Percentiles rank a stretch among this genome's conserved stretches.
phyloP scores from a whole-genome alignment of 169 alveolate genomes.

The Cryptosporidium xiaoi region DNA sequence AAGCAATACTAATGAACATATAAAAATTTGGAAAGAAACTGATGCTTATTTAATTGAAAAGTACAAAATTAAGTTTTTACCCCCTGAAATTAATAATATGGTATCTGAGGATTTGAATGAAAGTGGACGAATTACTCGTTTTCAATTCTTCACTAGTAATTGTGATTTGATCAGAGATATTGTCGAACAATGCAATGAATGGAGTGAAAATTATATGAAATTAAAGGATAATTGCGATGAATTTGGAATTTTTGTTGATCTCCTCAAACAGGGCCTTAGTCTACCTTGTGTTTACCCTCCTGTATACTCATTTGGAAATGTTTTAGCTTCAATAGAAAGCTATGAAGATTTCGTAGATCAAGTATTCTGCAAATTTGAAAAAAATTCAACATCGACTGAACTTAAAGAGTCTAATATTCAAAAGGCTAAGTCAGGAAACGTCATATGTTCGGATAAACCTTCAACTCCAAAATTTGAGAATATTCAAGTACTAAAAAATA shows the following conservation, averaged over 20 bases:
- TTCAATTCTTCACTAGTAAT: slow-evolving; percentile 8
- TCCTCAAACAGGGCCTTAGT: slow-evolving; percentile 53
- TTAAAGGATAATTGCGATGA: slow-evolving; percentile 6
- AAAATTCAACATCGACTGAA: neutral
- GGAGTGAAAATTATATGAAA: slow-evolving; percentile 62
- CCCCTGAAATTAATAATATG: slow-evolving; percentile 22
- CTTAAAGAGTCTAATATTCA: slow-evolving; percentile 1
- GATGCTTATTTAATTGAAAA: slow-evolving; percentile 20
- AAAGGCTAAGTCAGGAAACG: neutral
- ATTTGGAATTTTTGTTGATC: slow-evolving; percentile 41
- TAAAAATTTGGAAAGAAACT: slow-evolving; percentile 20
- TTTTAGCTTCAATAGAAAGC: slow-evolving; percentile 70
- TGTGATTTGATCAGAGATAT: slow-evolving; percentile 25
- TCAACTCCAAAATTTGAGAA: slow-evolving; percentile 64
- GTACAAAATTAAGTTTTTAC: slow-evolving; percentile 15
- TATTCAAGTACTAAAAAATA: slow-evolving; percentile 29
- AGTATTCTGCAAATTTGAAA: slow-evolving; percentile 3
- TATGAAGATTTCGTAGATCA: slow-evolving; percentile 70
- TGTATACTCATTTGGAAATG: slow-evolving; percentile 60
- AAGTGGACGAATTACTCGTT: slow-evolving; percentile 8
- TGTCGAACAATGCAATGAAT: slow-evolving; percentile 22
- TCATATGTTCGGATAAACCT: slow-evolving; percentile 20
- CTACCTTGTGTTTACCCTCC: slow-evolving; percentile 60
- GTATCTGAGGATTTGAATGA: neutral
- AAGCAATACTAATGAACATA: slow-evolving; percentile 8